Evolutionary conservation across 257 asterid genomes (phyloP).

Genomic region (Apocynum venetum): DNA sequence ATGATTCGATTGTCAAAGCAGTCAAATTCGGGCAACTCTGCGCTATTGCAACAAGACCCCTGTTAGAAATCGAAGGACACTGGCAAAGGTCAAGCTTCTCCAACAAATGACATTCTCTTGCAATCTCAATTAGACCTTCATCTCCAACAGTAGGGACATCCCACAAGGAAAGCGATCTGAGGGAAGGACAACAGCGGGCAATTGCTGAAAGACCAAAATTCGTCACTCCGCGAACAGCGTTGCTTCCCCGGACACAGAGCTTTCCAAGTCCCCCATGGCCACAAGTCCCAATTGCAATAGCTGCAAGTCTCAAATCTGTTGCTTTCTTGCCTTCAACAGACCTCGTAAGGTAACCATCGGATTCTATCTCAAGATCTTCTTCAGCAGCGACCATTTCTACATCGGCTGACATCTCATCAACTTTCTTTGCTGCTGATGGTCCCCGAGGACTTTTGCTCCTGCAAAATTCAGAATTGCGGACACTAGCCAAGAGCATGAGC

Average conservation of each 20-base stretch:
- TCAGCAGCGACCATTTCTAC: conserved; percentile 28
- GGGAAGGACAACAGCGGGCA: conserved; percentile 86
- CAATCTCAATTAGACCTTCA: conserved; percentile 72
- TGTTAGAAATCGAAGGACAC: conserved; percentile 64
- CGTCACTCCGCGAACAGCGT: conserved; percentile 54
- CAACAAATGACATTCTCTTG: conserved; percentile 67
- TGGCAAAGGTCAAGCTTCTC: conserved; percentile 79
- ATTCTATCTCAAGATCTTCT: conserved; percentile 55
- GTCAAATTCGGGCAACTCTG: conserved; percentile 59
- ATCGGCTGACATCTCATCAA: conserved; percentile 13
- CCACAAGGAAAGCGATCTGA: conserved; percentile 75
- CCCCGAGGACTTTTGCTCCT: conserved; percentile 28
- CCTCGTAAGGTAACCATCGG: conserved; percentile 80
- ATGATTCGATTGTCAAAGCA: conserved; percentile 62
- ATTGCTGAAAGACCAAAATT: conserved; percentile 65
- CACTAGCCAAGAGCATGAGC: conserved; percentile 59
- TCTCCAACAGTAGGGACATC: conserved; percentile 61
- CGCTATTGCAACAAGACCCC: conserved; percentile 64
- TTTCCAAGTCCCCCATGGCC: conserved; percentile 94
- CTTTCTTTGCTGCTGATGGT: conserved; percentile 16
- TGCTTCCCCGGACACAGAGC: conserved; percentile 74
- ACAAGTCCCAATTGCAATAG: conserved; percentile 85
- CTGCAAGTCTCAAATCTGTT: conserved; percentile 74
- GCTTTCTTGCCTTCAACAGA: conserved; percentile 93
- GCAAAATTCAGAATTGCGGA: conserved; percentile 54